Evolutionary conservation across 495 filamentous ascomycete genomes (phyloP), one percentile per base, ranked within the genome.

Genomic region (Penicillium psychrofluorescens): DNA sequence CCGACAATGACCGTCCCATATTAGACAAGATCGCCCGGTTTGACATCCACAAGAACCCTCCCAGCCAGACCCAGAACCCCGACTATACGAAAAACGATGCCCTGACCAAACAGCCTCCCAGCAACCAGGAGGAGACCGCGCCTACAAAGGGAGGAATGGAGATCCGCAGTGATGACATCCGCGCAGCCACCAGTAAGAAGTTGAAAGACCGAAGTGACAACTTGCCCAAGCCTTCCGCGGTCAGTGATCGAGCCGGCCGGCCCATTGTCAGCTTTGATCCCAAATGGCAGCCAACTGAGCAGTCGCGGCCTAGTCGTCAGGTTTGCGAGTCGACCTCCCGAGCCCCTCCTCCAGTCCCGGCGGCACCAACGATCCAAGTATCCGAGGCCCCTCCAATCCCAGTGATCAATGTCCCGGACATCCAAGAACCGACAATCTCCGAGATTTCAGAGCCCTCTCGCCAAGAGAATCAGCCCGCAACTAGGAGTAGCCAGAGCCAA

Each of bases 231-330:
- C 90, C 90, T 52, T 85, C 85, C 28, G 77, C 86, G 34, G 88
- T 95, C 59, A 92, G 86, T 67, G 81, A 94, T 64, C 82, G 74
- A 48, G 80, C 84, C 42, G 86, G 87, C 41, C 78, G 90, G 54
- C 90, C 88, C 40, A 95, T 95, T 63, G 88, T 95, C 69, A 95
- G 90, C 74, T 95, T 95, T 71, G 79, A 90, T 61, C 72, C 70
- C 51, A 71, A 81, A 62, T 92, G 86, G 88, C 85, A 81, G 66
- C 78, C 86, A 43, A 71, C 39, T 8, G 61, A 66, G n/a, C 46
- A 45, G 47, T 63, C 38, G 16, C 60, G 50, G 41, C 52, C 38
- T 37, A 43, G 59, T 8, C 54, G 46, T 11, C 48, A 53, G 30
- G 36, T 27, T 27, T 50, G 38, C 7, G 52, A 41, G 15, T 50